Evolutionary conservation across 345 rosid species (phyloP), one percentile per base, ranked within the genome.

Genomic region (Boechera divaricarpa): DNA sequence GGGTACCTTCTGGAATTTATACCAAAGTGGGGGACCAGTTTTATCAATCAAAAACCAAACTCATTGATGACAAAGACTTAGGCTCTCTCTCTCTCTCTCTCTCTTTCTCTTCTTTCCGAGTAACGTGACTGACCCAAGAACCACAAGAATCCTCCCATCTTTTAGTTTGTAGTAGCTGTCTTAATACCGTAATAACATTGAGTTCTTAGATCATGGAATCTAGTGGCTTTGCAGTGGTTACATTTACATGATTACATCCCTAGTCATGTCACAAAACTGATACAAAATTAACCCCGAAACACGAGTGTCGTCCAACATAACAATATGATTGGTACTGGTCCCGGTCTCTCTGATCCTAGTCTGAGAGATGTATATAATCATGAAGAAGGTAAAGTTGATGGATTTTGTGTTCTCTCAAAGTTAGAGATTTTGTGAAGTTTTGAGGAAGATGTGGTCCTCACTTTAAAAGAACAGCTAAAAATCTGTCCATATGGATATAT

Each of bases 31-130:
- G 81, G 77, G 81, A 78, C 81, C 81, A 67, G 39, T 72, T 41
- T 49, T 60, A 59, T 71, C 72, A 72, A 73, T 79, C 66, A 67
- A 54, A 72, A 77, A 71, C 70, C 69, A 73, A 73, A 73, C 70
- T 79, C 74, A 61, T 73, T 73, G 65, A 73, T 67, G 74, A 73
- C 29, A 61, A 78, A 73, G 81, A 78, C 76, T 52, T 78, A 4
- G 29, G 26, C 62, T 64, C 32, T 72, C 38, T 57, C 61, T 58
- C 33, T 55, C 16, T 16, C 16, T 16, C 35, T 39, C 21, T 41
- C 44, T 41, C 47, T 67, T 11, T 67, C 48, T 68, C 61, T 63
- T 67, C 55, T 59, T 57, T 66, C 49, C 15, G 63, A 67, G 60
- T 73, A 72, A 78, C 77, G 81, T 78, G 77, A 72, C 74, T 58